Conservation (phyloP, 1,284 basidiomycete genomes). For the Melampsora larici-populina region DNA sequence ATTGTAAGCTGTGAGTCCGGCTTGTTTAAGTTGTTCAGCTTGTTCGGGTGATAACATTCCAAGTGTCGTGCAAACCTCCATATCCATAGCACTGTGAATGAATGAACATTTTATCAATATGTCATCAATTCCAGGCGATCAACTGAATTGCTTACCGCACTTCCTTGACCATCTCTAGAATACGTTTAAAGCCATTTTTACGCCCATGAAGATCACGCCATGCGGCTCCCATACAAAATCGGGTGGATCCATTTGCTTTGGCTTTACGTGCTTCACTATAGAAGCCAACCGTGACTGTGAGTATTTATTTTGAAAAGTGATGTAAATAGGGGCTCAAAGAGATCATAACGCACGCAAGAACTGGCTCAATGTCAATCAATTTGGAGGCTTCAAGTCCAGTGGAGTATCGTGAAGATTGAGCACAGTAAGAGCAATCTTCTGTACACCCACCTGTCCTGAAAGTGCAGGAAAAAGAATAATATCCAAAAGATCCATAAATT, state of each 20-base stretch:
- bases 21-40: conserved; percentile 86
- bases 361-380: conserved; percentile 85
- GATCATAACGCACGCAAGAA: conserved; percentile 68
- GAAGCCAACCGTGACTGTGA: neutral
- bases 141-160: conserved; percentile 56
- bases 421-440: conserved; percentile 98
- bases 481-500: conserved; percentile 59
- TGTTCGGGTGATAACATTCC: conserved; percentile 95
- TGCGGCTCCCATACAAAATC: conserved; percentile 99
- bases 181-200: conserved; percentile 90
- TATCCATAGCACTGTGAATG: conserved; percentile 53
- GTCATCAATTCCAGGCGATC: neutral
- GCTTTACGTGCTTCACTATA: conserved; percentile 68
- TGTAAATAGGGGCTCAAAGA: neutral
- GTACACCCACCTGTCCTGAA: conserved; percentile 75
- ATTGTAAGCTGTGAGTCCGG: conserved; percentile 95
- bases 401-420: conserved; percentile 82
- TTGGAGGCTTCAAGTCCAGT: conserved; percentile 84
- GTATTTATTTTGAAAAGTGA: neutral
- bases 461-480: conserved; percentile 53
- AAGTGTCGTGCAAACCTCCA: conserved; percentile 87
- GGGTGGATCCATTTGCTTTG: conserved; percentile 90
- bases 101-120: conserved; percentile 72
- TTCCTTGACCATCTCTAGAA: conserved; percentile 81
- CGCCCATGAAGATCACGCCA: conserved; percentile 93